A percentile compares a stretch with the other conserved stretches of the same genome.
Evolutionary conservation across 495 filamentous ascomycete species (phyloP).

Genomic region (Penicillium turbatum): DNA sequence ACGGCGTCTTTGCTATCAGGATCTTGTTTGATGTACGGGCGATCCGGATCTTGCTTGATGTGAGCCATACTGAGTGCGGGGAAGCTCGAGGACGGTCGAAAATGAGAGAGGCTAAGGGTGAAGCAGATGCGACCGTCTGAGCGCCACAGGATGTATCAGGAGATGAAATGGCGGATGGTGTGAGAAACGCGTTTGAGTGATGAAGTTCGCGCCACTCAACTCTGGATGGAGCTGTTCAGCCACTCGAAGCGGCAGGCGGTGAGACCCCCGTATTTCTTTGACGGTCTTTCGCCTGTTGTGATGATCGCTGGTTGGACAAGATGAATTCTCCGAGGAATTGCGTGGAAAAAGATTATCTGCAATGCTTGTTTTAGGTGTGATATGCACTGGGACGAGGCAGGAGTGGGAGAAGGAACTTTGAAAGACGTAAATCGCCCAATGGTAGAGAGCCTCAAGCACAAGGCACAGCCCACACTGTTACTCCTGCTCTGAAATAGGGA

Average conservation of each 20-base stretch:
- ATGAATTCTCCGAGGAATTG: neutral
- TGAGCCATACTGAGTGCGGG: constrained; percentile 25
- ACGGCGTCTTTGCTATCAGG: constrained; percentile 54
- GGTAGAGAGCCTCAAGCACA: too few relatives aligned
- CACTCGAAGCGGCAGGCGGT: constrained; percentile 6
- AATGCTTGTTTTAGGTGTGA: neutral
- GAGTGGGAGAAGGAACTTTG: neutral
- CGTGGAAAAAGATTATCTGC: neutral
- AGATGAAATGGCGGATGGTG: neutral
- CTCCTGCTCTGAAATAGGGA: too few relatives aligned
- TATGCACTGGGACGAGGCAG: neutral
- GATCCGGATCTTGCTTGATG: constrained; percentile 24
- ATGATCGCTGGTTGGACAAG: neutral
- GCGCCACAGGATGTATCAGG: neutral
- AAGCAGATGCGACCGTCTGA: neutral
- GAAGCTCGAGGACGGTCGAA: neutral
- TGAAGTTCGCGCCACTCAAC: constrained; percentile 6
- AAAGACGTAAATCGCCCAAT: neutral
- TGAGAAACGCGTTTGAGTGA: neutral
- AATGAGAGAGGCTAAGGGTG: too few relatives aligned
- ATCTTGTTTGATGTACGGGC: constrained; percentile 36
- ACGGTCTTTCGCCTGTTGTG: neutral
- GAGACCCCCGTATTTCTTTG: neutral
- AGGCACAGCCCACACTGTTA: neutral
- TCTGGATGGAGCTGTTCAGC: constrained; percentile 2